Evolutionary conservation across 306 rosid species (phyloP).

Genomic region (Prosopis cineraria): DNA sequence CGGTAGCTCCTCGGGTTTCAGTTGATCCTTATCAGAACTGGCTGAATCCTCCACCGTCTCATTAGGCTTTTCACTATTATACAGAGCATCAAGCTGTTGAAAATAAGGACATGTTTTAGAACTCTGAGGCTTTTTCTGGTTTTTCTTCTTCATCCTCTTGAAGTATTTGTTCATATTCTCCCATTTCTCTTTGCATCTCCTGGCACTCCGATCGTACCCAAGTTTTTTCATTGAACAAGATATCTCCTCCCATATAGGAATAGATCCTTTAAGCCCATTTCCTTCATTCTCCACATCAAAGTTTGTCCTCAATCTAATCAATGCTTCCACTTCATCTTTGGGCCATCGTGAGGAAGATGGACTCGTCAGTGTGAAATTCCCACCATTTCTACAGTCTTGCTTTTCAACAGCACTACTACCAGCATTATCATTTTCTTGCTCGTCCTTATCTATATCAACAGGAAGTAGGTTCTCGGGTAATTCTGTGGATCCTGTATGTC

Average conservation of each 20-base stretch:
- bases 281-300: conserved; percentile 57
- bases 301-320: conserved; percentile 65
- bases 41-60: conserved; percentile 37
- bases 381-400: conserved; percentile 43
- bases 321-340: conserved; percentile 75
- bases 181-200: conserved; percentile 95
- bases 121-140: conserved; percentile 61
- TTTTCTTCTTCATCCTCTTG: conserved; percentile 75
- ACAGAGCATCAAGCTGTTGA: conserved; percentile 69
- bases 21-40: conserved; percentile 41
- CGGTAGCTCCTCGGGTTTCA: conserved; percentile 78
- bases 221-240: conserved; percentile 62
- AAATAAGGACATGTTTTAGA: conserved; percentile 86
- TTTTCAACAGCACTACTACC: conserved; percentile 35
- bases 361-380: conserved; percentile 42
- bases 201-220: conserved; percentile 69
- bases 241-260: conserved; percentile 70
- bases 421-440: conserved; percentile 43
- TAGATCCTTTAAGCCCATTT: conserved; percentile 61
- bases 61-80: conserved; percentile 47
- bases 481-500: conserved; percentile 40
- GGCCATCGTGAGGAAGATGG: conserved; percentile 76
- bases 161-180: conserved; percentile 93
- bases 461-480: conserved; percentile 34
- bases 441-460: conserved; percentile 31